Base-by-base conservation (phyloP, 2,329 filamentous ascomycete species). In the Fusarium falciforme region DNA sequence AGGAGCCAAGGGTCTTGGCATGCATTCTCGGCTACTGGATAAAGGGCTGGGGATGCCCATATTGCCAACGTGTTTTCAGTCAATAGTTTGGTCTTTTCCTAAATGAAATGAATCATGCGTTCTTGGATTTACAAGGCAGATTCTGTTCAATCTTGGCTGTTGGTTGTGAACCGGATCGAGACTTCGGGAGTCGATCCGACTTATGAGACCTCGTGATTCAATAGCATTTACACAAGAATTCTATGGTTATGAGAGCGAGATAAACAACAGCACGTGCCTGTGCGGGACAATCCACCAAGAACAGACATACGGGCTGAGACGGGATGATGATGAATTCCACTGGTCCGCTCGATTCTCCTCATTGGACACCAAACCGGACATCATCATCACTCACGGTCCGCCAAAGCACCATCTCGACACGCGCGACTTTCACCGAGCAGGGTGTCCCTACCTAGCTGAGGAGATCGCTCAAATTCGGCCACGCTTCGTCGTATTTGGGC, bases 341-440 rank as follows among this genome's bases (percentile, higher is more conserved):
- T 79, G 75, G 77, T 38, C 57, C 1, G 12, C 64, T 29, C 59
- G 60, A 4, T 67, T 77, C 9, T 25, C 35, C 3, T 59, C 44
- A 0, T 29, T 68, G 4, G 11, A 42, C 5, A 7, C 33, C 6
- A 66, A 42, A 25, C 74, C 70, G 3, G 73, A 79, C 35, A 72
- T 80, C 27, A 10, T 80, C 9, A 57, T 79, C 42, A 77, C 72
- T 6, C 78, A 79, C 49, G 73, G 77, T 17, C 78, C 78, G 6
- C 76, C 76, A 2, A 70, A 71, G 52, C 72, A 71, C n/a, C 78
- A 79, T 27, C 72, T 74, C 6, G 78, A 80, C 42, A 40, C 60
- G 27, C 72, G 76, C 14, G 75, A 75, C 69, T 78, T 76, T 16
- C 69, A 77, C 38, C 66, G 67, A 8, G 73, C 75, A 3, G 77